phyloP scores from a whole-genome alignment of 192 early-diverging fungal species.

The Thamnidium elegans region DNA sequence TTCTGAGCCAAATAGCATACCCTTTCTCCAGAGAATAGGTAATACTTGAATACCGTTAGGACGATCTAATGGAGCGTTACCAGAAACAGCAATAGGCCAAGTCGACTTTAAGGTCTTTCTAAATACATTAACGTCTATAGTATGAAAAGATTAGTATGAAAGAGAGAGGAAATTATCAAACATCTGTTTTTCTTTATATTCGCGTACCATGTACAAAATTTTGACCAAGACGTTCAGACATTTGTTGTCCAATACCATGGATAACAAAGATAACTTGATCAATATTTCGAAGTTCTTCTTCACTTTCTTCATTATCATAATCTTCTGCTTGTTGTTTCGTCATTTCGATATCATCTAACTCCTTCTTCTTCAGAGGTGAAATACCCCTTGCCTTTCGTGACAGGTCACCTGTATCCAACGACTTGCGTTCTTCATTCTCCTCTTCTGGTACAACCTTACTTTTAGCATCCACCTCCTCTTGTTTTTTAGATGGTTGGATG shows the following conservation, averaged over 20 bases:
- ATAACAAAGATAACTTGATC: conserved; percentile 81
- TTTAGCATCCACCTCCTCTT: conserved; percentile 3
- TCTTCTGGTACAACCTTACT: conserved; percentile 2
- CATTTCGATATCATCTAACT: background rate
- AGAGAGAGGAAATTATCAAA: background rate
- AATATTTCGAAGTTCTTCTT: conserved; percentile 62
- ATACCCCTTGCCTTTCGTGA: background rate
- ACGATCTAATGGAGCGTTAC: background rate
- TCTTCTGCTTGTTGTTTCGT: conserved; percentile 39
- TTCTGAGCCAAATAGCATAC: conserved; percentile 70
- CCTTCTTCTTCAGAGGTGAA: conserved; percentile 1
- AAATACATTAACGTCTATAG: conserved; percentile 63
- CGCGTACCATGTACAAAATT: conserved; percentile 51
- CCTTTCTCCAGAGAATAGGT: conserved; percentile 80
- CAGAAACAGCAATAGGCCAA: conserved; percentile 20
- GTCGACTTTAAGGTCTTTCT: conserved; percentile 65
- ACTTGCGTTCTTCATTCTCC: background rate
- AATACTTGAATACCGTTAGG: conserved; percentile 68
- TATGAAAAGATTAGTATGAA: background rate
- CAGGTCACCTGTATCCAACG: background rate
- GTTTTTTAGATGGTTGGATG: no score
- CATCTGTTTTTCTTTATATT: background rate
- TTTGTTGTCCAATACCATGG: conserved; percentile 84
- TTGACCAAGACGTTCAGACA: conserved; percentile 58
- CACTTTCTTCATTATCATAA: conserved; percentile 45